Evolutionary conservation across 352 stramenopile species (phyloP), one percentile per base, ranked within the genome.

Genomic region (Phytophthora lateralis): DNA sequence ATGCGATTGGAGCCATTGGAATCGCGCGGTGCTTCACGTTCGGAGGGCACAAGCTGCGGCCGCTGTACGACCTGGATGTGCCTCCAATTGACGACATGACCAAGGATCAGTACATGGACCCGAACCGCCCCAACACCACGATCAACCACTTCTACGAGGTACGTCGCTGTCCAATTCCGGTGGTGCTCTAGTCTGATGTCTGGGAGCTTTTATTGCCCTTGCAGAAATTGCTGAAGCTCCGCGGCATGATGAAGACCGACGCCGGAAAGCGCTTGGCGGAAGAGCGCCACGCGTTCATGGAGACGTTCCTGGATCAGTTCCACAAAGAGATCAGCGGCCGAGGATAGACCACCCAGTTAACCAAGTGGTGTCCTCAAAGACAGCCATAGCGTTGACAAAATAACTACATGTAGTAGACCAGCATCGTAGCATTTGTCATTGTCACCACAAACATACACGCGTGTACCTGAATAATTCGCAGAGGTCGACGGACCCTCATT

Each of bases 91-190:
- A 78, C 9, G 69, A 76, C 26, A 75, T 96, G 63, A 91, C 76
- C 47, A 88, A 93, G 54, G 85, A 85, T 43, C 60, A 85, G 58
- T 95, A 96, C 75, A 96, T 93, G 80, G 68, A 82, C 30, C 76
- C 85, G 45, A 82, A 75, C 17, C 85, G 86, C 15, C 60, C 71
- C 41, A 80, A 73, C 21, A 83, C 83, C 18, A 95, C 85, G 4
- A 85, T 97, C 47, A 94, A 95, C 60, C 90, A 97, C 66, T 97
- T 97, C 56, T 95, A 96, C 58, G 90, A 95, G 76, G 79, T 81
- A 64, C 24, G 35, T 9, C 35, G 32, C 32, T n/a, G 9, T 15
- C 6, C 1, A n/a, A 38, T 41, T 18, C 35, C 35, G 35, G 35
- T 41, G 35, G 35, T 20, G 15, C 4, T 20, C 5, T 26, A 5